These are phyloP conservation scores for Gynandropsis gynandra DNA, from an alignment of 345 rosid genomes.

Conservation along the genomic window DNA sequence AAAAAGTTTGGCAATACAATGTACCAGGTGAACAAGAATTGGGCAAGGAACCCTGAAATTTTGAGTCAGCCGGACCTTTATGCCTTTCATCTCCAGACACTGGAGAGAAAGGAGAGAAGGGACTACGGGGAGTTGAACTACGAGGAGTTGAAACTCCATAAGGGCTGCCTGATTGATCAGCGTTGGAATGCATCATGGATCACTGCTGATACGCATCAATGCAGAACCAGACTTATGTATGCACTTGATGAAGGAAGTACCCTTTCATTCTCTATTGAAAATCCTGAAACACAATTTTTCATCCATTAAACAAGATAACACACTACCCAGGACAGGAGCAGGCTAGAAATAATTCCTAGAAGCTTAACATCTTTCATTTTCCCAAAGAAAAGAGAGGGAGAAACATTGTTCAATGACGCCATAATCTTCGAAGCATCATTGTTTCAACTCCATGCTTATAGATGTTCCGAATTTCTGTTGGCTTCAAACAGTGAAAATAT, in stretches of 20 bases:
- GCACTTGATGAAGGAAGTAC: constrained; percentile 12
- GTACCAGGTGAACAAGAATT: constrained; percentile 44
- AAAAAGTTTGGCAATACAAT: not conserved
- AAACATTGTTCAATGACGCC: constrained; percentile 9
- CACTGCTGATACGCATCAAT: not conserved
- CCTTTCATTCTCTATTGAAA: constrained; percentile 19
- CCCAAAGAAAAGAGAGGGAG: not conserved
- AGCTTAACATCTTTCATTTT: not conserved
- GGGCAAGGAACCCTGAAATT: constrained; percentile 41
- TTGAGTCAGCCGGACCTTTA: constrained; percentile 38
- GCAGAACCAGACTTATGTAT: constrained; percentile 20
- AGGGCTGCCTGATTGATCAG: constrained; percentile 31
- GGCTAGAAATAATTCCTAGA: not conserved
- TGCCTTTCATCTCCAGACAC: constrained; percentile 44
- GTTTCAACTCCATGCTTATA: not conserved
- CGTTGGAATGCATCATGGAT: constrained; percentile 16
- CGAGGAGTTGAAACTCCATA: constrained; percentile 31
- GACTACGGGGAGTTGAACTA: constrained; percentile 27
- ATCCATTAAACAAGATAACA: not conserved
- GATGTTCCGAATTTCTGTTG: no score
- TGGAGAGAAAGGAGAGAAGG: constrained; percentile 31
- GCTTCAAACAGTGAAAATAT: no score
- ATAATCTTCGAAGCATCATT: constrained; percentile 10
- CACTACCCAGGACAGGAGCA: not conserved
- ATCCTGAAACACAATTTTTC: constrained; percentile 14